A percentile compares a stretch with the other conserved stretches of the same genome.
Evolutionary conservation across 1,284 basidiomycete genomes (phyloP).

Genomic region (Tilletia setariae): DNA sequence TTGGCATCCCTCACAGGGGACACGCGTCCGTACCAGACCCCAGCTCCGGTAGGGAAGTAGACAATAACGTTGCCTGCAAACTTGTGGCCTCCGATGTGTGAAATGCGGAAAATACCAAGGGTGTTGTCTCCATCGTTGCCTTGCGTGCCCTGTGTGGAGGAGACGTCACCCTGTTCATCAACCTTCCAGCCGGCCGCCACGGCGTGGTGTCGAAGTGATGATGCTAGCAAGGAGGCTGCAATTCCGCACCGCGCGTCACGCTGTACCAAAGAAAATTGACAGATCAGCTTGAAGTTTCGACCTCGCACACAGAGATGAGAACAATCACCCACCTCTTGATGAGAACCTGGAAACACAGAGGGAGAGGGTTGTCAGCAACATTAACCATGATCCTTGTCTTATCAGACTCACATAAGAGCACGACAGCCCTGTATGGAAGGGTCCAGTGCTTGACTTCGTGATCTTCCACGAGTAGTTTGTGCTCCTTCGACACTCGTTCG

Average conservation of each 20-base stretch:
- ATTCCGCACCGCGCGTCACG: slow-evolving; percentile 26
- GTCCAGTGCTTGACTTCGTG: slow-evolving; percentile 5
- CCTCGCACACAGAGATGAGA: not conserved
- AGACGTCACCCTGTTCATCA: slow-evolving; percentile 22
- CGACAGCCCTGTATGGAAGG: slow-evolving; percentile 20
- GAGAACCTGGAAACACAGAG: not conserved
- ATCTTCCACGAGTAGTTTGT: not conserved
- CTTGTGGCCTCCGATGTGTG: slow-evolving; percentile 85
- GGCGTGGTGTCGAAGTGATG: slow-evolving; percentile 15
- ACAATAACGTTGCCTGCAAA: slow-evolving; percentile 88
- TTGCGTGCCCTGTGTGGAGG: not conserved
- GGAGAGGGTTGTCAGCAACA: not conserved
- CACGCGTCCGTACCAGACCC: slow-evolving; percentile 90
- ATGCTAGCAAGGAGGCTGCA: slow-evolving; percentile 21
- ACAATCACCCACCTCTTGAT: no score
- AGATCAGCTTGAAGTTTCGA: not conserved
- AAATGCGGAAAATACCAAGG: slow-evolving; percentile 74
- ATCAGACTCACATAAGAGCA: slow-evolving; percentile 15
- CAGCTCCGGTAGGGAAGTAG: slow-evolving; percentile 75
- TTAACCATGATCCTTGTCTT: not conserved
- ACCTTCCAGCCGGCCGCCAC: slow-evolving; percentile 23
- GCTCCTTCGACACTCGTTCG: not conserved
- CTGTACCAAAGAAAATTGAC: slow-evolving; percentile 6
- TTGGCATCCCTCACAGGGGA: slow-evolving; percentile 3
- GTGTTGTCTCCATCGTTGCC: slow-evolving; percentile 2